Percentiles rank a stretch among this genome's conserved stretches.
Conservation (phyloP, 768 basidiomycete genomes). For the Kwoniella botswanensis region DNA sequence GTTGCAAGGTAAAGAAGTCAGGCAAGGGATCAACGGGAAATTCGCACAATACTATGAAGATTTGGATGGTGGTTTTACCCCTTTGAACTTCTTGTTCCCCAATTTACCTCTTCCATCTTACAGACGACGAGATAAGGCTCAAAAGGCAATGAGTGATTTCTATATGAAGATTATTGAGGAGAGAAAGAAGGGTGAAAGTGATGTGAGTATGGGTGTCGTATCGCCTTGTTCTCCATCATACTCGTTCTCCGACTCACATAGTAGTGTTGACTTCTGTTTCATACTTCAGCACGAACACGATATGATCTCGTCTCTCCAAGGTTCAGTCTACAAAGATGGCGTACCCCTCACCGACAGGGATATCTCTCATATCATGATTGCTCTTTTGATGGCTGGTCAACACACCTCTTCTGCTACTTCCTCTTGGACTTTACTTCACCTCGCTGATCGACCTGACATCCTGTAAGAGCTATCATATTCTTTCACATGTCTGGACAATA, state of each 20-base stretch:
- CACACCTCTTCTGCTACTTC: constrained; percentile 94
- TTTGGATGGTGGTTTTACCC: constrained; percentile 94
- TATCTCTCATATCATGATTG: constrained; percentile 98
- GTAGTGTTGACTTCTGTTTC: no score
- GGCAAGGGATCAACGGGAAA: constrained; percentile 73
- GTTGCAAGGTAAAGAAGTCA: constrained; percentile 89
- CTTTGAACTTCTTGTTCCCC: constrained; percentile 93
- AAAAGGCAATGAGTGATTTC: constrained; percentile 90
- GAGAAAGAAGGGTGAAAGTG: constrained; percentile 63
- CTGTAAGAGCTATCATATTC: constrained; percentile 64
- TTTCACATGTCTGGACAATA: not conserved
- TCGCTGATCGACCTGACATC: constrained; percentile 75
- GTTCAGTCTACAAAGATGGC: constrained; percentile 83
- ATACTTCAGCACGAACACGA: constrained; percentile 72
- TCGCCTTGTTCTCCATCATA: no score
- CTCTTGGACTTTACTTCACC: constrained; percentile 86
- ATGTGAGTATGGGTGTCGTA: constrained; percentile 56
- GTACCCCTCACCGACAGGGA: constrained; percentile 79
- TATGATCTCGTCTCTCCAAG: constrained; percentile 86
- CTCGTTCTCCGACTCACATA: no score
- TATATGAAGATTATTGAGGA: constrained; percentile 84
- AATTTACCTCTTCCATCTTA: constrained; percentile 90
- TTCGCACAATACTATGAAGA: constrained; percentile 85
- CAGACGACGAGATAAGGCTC: constrained; percentile 82
- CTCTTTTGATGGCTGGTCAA: constrained; percentile 98